Conservation (phyloP, 768 basidiomycete genomes). For the Boletus rubroflammeus region DNA sequence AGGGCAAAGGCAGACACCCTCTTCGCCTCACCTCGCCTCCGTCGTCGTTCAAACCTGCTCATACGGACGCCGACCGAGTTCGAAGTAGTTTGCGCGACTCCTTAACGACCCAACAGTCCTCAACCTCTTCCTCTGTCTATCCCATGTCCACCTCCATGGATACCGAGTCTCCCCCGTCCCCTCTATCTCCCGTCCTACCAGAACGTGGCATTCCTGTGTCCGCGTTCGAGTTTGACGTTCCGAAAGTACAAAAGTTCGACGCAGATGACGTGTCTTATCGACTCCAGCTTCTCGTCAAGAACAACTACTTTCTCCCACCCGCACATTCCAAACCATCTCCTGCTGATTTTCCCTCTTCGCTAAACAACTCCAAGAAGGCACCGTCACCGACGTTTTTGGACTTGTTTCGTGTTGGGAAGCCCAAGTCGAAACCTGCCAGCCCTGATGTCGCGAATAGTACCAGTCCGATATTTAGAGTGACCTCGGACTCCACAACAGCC, state of each 20-base stretch:
- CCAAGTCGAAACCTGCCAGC: conserved; percentile 60
- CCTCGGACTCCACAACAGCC: conserved; percentile 59
- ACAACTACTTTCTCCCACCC: conserved; percentile 86
- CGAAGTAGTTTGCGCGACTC: conserved; percentile 59
- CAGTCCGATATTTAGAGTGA: conserved; percentile 55
- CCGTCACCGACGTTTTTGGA: conserved; percentile 56
- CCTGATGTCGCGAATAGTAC: conserved; percentile 39
- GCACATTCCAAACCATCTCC: conserved; percentile 80
- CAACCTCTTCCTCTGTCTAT: conserved; percentile 73
- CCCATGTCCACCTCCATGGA: conserved; percentile 68
- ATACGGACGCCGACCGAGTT: conserved; percentile 31
- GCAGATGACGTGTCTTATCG: conserved; percentile 84
- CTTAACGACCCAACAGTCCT: conserved; percentile 58
- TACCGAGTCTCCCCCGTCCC: conserved; percentile 62
- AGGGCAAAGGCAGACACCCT: conserved; percentile 34
- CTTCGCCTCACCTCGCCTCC: conserved; percentile 36
- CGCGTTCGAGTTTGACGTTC: conserved; percentile 47
- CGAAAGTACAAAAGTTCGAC: conserved; percentile 49
- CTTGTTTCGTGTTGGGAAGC: conserved; percentile 64
- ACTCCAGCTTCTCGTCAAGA: conserved; percentile 77
- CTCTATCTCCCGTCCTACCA: conserved; percentile 50
- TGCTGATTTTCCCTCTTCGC: conserved; percentile 51
- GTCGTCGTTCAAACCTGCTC: conserved; percentile 31
- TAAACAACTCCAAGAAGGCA: conserved; percentile 40
- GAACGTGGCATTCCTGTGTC: conserved; percentile 41